phyloP scores from a whole-genome alignment of 2,329 filamentous ascomycete species.

The Lachnellula arida region DNA sequence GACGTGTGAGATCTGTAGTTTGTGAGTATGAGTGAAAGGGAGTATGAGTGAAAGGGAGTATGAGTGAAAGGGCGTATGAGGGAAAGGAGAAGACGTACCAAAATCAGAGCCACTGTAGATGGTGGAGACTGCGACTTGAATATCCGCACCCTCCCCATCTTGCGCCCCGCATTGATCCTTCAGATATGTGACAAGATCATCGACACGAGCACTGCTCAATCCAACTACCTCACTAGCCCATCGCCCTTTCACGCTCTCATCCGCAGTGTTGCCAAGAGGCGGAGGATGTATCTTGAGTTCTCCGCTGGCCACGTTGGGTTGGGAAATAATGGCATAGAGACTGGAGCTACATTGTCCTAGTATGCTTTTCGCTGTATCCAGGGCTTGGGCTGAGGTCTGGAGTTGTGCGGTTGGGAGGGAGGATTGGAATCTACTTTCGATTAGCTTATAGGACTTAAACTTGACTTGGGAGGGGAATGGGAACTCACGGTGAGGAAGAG shows the following conservation, averaged over 20 bases:
- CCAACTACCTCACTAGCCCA: conserved; percentile 54
- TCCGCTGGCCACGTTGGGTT: conserved; percentile 66
- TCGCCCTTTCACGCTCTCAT: conserved; percentile 15
- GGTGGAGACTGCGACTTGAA: background rate
- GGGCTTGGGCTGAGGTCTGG: conserved; percentile 19
- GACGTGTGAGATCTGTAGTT: conserved; percentile 25
- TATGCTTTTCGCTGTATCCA: conserved; percentile 33
- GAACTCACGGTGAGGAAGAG: conserved; percentile 49
- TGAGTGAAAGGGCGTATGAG: background rate
- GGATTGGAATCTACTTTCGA: conserved; percentile 15
- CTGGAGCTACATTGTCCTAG: conserved; percentile 67
- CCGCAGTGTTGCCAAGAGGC: conserved; percentile 36
- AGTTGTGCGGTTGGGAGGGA: conserved; percentile 16
- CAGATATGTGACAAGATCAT: conserved; percentile 42
- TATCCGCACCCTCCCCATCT: background rate
- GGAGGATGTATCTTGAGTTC: conserved; percentile 58
- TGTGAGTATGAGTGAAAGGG: background rate
- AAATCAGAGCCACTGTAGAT: too few species aligned
- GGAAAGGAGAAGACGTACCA: background rate
- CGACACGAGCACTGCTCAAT: conserved; percentile 35
- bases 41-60: background rate
- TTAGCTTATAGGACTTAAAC: background rate
- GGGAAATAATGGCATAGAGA: conserved; percentile 72
- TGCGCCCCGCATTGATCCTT: conserved; percentile 40
- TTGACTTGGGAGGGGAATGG: background rate